phyloP scores from a whole-genome alignment of 169 alveolate genomes.

The Plasmodium gaboni region DNA sequence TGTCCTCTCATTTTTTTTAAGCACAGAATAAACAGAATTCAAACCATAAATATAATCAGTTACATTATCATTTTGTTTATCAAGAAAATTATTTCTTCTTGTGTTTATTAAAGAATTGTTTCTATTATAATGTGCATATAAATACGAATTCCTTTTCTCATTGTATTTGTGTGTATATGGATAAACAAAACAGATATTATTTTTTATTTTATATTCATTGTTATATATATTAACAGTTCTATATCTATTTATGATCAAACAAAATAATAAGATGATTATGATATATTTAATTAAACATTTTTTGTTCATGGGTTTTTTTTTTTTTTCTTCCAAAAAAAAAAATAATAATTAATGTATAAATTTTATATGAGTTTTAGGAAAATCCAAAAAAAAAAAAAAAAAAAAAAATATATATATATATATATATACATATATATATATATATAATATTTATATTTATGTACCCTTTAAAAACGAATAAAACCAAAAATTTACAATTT shows the following conservation, averaged over 20 bases:
- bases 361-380: no score
- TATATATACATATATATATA: no score
- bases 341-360: no score
- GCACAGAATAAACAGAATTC: conserved; percentile 50
- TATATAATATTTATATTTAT: no score
- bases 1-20: conserved; percentile 40
- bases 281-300: no score
- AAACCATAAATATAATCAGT: conserved; percentile 52
- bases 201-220: conserved; percentile 4
- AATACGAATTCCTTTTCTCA: not conserved
- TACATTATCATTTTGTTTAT: conserved; percentile 12
- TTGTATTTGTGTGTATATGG: not conserved
- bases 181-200: not conserved
- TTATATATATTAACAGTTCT: not conserved
- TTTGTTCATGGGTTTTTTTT: not conserved
- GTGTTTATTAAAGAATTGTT: conserved; percentile 13
- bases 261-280: not conserved
- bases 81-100: conserved; percentile 40
- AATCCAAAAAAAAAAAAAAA: no score
- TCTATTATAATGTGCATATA: not conserved
- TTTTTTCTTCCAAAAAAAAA: not conserved
- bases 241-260: not conserved
- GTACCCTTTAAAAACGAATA: no score
- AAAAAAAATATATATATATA: no score
- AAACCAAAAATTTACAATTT: no score